phyloP scores from a whole-genome alignment of 1,139 yeast genomes.

The Candida sp. region DNA sequence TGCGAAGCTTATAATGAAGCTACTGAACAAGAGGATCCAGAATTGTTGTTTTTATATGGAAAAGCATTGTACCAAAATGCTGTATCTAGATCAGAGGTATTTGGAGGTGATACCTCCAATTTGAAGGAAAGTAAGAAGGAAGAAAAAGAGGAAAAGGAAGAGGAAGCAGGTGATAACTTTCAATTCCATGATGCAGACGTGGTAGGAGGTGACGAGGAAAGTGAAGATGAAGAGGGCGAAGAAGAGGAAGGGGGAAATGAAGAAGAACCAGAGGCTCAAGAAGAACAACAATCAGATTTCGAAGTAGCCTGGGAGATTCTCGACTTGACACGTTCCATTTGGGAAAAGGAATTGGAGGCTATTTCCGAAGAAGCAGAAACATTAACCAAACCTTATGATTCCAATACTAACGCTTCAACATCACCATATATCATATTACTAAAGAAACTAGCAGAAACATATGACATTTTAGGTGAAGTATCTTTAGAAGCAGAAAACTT shows the following conservation, averaged over 20 bases:
- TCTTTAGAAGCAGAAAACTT: slow-evolving; percentile 85
- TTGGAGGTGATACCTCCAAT: slow-evolving; percentile 55
- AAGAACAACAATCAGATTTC: slow-evolving; percentile 65
- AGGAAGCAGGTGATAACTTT: slow-evolving; percentile 33
- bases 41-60: slow-evolving; percentile 73
- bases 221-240: slow-evolving; percentile 20
- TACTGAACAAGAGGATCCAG: slow-evolving; percentile 61
- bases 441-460: slow-evolving; percentile 67
- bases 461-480: slow-evolving; percentile 84
- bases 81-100: slow-evolving; percentile 70
- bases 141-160: slow-evolving; percentile 12
- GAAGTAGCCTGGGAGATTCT: slow-evolving; percentile 87
- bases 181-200: slow-evolving; percentile 55
- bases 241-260: slow-evolving; percentile 18
- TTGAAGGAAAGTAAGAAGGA: background rate
- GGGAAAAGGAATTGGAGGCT: slow-evolving; percentile 43
- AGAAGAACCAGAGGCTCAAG: slow-evolving; percentile 33
- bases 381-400: slow-evolving; percentile 29
- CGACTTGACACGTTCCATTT: slow-evolving; percentile 69
- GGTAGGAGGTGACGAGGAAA: slow-evolving; percentile 33
- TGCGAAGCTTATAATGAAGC: slow-evolving; percentile 53
- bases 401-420: slow-evolving; percentile 26
- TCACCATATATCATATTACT: slow-evolving; percentile 32
- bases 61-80: slow-evolving; percentile 78
- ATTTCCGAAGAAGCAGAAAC: slow-evolving; percentile 11